phyloP scores from a whole-genome alignment of 257 asterid genomes.

The Lycium ferocissimum region DNA sequence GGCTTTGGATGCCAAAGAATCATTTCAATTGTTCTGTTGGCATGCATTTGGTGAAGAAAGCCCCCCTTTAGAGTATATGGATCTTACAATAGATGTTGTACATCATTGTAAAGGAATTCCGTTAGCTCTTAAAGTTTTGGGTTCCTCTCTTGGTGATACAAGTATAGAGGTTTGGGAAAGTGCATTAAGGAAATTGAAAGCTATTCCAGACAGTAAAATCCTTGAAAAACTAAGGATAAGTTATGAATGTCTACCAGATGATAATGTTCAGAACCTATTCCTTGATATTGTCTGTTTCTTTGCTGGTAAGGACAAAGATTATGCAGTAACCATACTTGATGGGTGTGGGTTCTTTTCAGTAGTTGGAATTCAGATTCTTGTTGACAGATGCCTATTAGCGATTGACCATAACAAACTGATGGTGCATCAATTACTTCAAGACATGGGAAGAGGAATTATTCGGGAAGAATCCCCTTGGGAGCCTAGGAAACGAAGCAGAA shows the following conservation, averaged over 20 bases:
- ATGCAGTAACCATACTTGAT: constrained; percentile 18
- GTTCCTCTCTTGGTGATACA: constrained; percentile 30
- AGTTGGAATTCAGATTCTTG: constrained; percentile 22
- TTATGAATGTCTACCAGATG: constrained; percentile 29
- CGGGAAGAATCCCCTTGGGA: constrained; percentile 35
- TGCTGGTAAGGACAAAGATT: constrained; percentile 26
- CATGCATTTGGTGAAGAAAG: constrained; percentile 13
- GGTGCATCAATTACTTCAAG: constrained; percentile 34
- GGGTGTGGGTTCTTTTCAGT: constrained; percentile 5
- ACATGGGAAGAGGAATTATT: constrained; percentile 32
- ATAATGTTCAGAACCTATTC: constrained; percentile 18
- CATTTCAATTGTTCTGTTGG: constrained; percentile 32
- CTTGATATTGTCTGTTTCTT: constrained; percentile 35
- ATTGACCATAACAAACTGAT: constrained; percentile 28
- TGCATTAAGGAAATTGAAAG: constrained; percentile 28
- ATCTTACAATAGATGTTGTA: constrained; percentile 25
- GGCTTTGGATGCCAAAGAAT: constrained; percentile 4
- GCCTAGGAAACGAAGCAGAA: constrained; percentile 28
- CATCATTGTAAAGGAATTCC: constrained; percentile 31
- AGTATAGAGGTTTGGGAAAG: constrained; percentile 29
- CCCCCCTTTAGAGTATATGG: not conserved
- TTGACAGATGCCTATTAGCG: constrained; percentile 22
- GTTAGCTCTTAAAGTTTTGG: constrained; percentile 36
- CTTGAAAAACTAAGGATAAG: constrained; percentile 27
- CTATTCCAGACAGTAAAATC: constrained; percentile 28